phyloP scores from a whole-genome alignment of 331 rosid species.

The Malus hybrid region DNA sequence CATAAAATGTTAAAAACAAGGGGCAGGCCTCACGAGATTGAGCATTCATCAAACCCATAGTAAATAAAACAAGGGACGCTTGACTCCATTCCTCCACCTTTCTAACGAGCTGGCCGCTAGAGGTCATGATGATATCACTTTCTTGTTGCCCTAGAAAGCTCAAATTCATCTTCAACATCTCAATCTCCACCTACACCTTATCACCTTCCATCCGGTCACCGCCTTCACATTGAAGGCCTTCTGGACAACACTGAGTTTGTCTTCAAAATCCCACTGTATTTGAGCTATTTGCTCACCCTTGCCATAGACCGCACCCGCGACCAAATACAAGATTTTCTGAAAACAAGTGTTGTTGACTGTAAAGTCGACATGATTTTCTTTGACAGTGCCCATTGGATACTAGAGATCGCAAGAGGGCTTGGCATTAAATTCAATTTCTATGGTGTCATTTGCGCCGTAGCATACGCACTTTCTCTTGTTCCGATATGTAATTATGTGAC shows the following conservation, averaged over 20 bases:
- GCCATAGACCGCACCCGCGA: slow-evolving; percentile 23
- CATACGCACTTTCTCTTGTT: background rate
- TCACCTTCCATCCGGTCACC: slow-evolving; percentile 19
- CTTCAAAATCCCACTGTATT: slow-evolving; percentile 20
- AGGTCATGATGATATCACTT: slow-evolving; percentile 20
- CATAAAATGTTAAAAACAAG: too few relatives aligned
- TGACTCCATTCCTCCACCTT: slow-evolving; percentile 40
- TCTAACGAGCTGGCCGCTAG: slow-evolving; percentile 35
- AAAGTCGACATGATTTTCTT: background rate
- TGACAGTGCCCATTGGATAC: background rate
- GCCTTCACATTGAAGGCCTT: slow-evolving; percentile 33
- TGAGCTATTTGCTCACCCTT: slow-evolving; percentile 5
- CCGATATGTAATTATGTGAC: background rate
- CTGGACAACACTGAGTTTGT: slow-evolving; percentile 27
- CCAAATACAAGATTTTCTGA: background rate
- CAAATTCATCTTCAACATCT: slow-evolving; percentile 9
- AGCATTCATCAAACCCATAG: too few relatives aligned
- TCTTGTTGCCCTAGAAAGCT: slow-evolving; percentile 26
- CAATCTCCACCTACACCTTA: slow-evolving; percentile 26
- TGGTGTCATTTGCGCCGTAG: background rate
- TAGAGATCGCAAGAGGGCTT: background rate
- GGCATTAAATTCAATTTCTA: background rate
- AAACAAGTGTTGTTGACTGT: background rate
- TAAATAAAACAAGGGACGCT: slow-evolving; percentile 19
- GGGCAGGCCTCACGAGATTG: too few relatives aligned